Conservation (phyloP, 371 early-diverging fungal genomes). For the Capillidium heterosporum region DNA sequence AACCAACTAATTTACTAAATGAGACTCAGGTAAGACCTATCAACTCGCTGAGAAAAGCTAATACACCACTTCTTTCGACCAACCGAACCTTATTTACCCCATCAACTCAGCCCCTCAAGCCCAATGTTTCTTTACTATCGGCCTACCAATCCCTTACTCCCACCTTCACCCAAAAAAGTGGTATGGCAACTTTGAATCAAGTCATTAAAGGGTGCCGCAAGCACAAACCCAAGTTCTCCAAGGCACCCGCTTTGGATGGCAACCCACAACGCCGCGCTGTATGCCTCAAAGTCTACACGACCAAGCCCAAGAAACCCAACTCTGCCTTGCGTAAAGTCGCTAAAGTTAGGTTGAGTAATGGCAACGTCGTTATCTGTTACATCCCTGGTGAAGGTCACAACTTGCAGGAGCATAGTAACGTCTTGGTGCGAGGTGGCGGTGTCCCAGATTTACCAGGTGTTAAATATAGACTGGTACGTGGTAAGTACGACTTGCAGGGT, state of each 20-base stretch:
- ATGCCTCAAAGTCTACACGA: conserved; percentile 85
- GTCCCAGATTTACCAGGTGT: conserved; percentile 97
- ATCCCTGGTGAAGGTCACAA: conserved; percentile 97
- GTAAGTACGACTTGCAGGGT: conserved; percentile 86
- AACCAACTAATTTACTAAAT: no score
- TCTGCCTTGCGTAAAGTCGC: conserved; percentile 79
- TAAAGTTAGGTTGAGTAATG: conserved; percentile 69
- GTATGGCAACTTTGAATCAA: conserved; percentile 88
- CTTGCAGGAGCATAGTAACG: conserved; percentile 92
- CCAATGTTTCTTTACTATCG: no score
- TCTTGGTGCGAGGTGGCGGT: conserved; percentile 73
- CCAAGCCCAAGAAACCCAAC: conserved; percentile 87
- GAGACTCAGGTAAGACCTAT: no score
- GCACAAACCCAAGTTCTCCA: conserved; percentile 34
- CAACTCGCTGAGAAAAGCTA: no score
- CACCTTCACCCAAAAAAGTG: background rate
- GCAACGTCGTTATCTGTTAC: conserved; percentile 77
- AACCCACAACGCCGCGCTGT: conserved; percentile 85
- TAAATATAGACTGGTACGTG: conserved; percentile 81
- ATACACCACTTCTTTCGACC: no score
- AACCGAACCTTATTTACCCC: no score
- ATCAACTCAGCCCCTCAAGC: no score
- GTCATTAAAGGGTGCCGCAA: conserved; percentile 79
- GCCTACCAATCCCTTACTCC: background rate
- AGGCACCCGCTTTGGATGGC: conserved; percentile 74